Evolutionary conservation across 441 rosid species (phyloP).

Genomic region (Erysimum cheiri): DNA sequence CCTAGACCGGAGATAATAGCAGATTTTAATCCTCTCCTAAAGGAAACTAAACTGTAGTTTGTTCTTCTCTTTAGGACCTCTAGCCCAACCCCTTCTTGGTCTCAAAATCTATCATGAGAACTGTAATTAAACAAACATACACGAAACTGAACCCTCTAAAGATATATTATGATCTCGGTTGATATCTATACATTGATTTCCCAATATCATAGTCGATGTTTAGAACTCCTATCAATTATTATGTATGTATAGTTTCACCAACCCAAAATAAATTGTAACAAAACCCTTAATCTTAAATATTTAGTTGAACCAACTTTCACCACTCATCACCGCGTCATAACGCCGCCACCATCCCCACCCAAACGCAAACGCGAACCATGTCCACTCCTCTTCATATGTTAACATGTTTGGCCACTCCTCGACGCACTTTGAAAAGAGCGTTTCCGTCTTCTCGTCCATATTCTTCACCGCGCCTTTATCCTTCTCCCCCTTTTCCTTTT

Average conservation of each 20-base stretch:
- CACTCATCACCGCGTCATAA: constrained; percentile 30
- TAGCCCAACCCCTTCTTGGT: too few relatives aligned
- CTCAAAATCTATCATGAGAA: too few relatives aligned
- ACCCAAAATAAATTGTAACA: neutral
- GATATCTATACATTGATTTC: neutral
- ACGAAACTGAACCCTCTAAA: neutral
- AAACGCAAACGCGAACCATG: constrained; percentile 28
- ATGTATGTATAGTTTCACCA: neutral
- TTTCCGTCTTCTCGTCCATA: neutral
- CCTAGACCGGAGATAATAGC: too few relatives aligned
- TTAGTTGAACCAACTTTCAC: constrained; percentile 13
- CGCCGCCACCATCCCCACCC: constrained; percentile 39
- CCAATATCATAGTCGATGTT: neutral
- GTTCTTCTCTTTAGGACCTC: too few relatives aligned
- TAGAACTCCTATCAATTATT: neutral
- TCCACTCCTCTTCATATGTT: constrained; percentile 37
- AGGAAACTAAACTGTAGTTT: too few relatives aligned
- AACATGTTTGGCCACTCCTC: constrained; percentile 15
- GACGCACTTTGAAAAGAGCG: neutral
- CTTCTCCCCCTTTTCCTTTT: neutral
- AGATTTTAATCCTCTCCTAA: too few relatives aligned
- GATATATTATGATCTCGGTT: neutral
- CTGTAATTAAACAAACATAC: neutral
- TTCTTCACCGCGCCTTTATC: neutral
- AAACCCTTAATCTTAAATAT: neutral